Evolutionary conservation across 208 protist species (phyloP).

Genomic region (Leishmania gerbilli): DNA sequence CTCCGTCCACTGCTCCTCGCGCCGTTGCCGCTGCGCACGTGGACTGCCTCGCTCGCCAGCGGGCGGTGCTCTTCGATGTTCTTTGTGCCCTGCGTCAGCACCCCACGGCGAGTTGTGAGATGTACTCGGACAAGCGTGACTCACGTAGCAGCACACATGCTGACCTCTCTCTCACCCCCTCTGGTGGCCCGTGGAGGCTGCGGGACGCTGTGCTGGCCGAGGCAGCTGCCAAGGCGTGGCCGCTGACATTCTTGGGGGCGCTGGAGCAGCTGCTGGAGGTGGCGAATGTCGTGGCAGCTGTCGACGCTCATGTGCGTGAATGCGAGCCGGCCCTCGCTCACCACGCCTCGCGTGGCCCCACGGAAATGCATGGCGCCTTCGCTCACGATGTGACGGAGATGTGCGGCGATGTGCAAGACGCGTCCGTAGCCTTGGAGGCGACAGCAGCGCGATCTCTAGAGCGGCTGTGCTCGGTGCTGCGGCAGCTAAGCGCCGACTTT

Average conservation of each 20-base stretch:
- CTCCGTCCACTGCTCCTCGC: neutral
- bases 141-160: neutral
- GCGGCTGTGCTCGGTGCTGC: constrained; percentile 41
- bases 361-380: neutral
- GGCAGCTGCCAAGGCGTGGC: constrained; percentile 14
- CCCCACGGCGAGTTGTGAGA: constrained; percentile 39
- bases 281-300: constrained; percentile 39
- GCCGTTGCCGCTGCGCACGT: neutral
- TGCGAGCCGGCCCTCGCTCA: neutral
- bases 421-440: constrained; percentile 27
- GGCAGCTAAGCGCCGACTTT: constrained; percentile 37
- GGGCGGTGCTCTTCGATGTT: constrained; percentile 57
- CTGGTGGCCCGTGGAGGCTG: constrained; percentile 22
- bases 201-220: constrained; percentile 19
- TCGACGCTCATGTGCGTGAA: constrained; percentile 14
- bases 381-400: neutral
- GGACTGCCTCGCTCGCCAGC: constrained; percentile 12
- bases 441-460: constrained; percentile 37
- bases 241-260: constrained; percentile 9
- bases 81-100: constrained; percentile 64
- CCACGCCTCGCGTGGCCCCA: neutral
- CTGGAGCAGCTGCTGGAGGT: constrained; percentile 37
- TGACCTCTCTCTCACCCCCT: neutral
- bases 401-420: constrained; percentile 3
- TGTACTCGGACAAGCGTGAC: neutral